Base-by-base conservation (phyloP, 2,329 filamentous ascomycete genomes). In the Trichoderma lentiforme region DNA sequence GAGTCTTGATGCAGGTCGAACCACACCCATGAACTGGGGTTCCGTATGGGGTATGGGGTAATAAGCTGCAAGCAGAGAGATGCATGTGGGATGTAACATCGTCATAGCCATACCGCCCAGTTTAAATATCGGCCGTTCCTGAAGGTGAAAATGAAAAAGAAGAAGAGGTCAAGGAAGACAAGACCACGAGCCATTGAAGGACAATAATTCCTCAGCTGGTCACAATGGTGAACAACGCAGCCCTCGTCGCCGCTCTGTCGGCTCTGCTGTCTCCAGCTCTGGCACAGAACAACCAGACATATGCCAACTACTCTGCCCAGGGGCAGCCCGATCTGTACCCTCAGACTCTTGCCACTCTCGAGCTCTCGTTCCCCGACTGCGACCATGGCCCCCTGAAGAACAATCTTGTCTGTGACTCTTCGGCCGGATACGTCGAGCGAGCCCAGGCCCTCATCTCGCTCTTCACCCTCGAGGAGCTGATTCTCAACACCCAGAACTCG, bases 401-500 rank as follows among this genome's bases (percentile, higher is more conserved):
- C 11, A 81, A 81, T 64, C 75, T 78, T 2, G 80, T 81, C 61
- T 81, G 80, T 71, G 72, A 82, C 51, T 73, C 75, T 11, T 75
- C 73, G 14, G 70, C 70, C 18, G 39, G 64, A 14, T 32, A 78
- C 3, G 72, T 75, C 0, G 77, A 78, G 7, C 75, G 80, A 30
- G 80, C 79, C 0, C 75, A 76, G 7, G 79, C 79, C 12, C 74
- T 81, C 1, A 78, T 81, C 14, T 66, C 72, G 47, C 78, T 76
- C 24, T 79, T 80, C 78, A 78, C 78, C 18, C 76, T 79, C 21
- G 76, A 77, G 6, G 80, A 81, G 73, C 80, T 81, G 73, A 73
- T 81, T 11, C 73, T 34, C 12, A 81, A 81, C 62, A 72, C 80
- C 2, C 76, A 80, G 26, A 79, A 81, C 78, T 80, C 73, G 51